Evolutionary conservation across 2,329 filamentous ascomycete species (phyloP).

Genomic region (Fusarium redolens): DNA sequence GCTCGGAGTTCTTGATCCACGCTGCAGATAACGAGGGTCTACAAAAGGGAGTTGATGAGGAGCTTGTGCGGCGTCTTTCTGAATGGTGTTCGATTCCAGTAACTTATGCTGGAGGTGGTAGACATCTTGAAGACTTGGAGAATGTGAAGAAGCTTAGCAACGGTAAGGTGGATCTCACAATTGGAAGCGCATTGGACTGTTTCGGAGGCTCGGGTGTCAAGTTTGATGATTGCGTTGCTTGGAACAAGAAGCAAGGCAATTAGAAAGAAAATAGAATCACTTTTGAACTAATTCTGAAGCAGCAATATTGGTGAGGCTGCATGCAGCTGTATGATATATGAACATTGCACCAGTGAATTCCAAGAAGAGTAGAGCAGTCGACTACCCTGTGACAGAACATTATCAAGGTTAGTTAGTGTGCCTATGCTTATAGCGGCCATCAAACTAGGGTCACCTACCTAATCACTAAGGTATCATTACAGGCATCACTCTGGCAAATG

Average conservation of each 20-base stretch:
- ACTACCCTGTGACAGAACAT: neutral
- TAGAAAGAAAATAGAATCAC: constrained; percentile 18
- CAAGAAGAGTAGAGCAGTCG: neutral
- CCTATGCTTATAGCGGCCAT: no score
- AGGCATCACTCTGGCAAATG: neutral
- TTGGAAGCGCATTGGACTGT: constrained; percentile 94
- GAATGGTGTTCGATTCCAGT: constrained; percentile 92
- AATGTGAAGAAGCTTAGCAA: constrained; percentile 81
- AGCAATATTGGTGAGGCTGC: neutral
- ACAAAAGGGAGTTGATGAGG: constrained; percentile 89
- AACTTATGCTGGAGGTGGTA: constrained; percentile 95
- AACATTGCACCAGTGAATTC: neutral
- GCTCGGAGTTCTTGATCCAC: constrained; percentile 96
- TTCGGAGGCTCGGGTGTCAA: constrained; percentile 90
- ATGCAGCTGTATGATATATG: neutral
- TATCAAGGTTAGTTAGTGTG: neutral
- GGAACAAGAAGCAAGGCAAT: constrained; percentile 72
- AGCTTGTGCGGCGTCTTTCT: constrained; percentile 79
- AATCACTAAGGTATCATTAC: neutral
- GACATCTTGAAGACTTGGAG: constrained; percentile 83
- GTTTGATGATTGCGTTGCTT: constrained; percentile 88
- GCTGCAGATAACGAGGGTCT: constrained; percentile 96
- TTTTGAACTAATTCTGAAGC: neutral
- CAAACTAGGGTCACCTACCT: no score
- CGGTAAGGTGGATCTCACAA: constrained; percentile 91